Evolutionary conservation across 1,284 basidiomycete genomes (phyloP), one percentile per base, ranked within the genome.

Genomic region (Cryptococcus sp.): DNA sequence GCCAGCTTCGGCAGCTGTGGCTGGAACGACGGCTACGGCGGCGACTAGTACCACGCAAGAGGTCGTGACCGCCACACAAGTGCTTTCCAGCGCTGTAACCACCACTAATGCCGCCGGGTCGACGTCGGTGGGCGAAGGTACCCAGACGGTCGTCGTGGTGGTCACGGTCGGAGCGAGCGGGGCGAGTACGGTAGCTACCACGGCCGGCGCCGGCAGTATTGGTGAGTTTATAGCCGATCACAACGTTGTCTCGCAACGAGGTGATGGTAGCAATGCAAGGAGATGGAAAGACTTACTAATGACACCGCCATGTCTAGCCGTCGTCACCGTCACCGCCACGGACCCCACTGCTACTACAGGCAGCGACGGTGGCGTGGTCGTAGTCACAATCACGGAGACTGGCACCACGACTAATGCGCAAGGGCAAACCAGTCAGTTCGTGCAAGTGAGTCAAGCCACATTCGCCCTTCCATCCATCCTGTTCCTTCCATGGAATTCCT

Each of bases 251-350:
- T 35, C 30, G 30, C 13, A 13, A 10, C 30, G 19, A 20, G 8
- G 20, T 43, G 20, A 30, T 52, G 17, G 25, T 25, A 42, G 42
- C 42, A 13, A n/a, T 8, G 42, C 3, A 11, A 13, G 6, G 6
- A 45, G 42, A 11, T 42, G 48, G 16, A 39, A 27, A 7, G 47
- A 4, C 5, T 35, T 19, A 13, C 16, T 41, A 23, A 22, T 22
- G 23, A 1, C 30, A 35, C 2, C 13, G 2, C 13, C 8, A 35
- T 35, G 2, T 45, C 46, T 62, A 50, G 61, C 54, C 19, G 54
- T 63, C 19, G 64, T 66, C 5, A 63, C 61, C 3, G 53, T 66
- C 16, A 66, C 64, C n/a, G 64, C 58, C 6, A 66, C 64, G 15
- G 55, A 66, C 47, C 51, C 64, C 3, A 62, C 51, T 15, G 64